Evolutionary conservation across 192 early-diverging fungal species (phyloP).

Genomic region (Entrophospora sp.): DNA sequence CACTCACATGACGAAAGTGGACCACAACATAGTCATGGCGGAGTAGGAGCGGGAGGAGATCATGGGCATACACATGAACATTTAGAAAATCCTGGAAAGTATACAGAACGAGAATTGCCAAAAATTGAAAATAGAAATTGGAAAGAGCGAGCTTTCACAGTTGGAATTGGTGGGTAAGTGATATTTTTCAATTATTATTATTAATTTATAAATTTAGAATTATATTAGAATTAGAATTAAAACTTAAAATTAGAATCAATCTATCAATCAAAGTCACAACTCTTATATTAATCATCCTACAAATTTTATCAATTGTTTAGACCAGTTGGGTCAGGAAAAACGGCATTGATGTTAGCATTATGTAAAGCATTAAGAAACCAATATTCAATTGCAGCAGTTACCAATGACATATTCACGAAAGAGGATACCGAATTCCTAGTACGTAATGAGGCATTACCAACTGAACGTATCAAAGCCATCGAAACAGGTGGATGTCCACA

Average conservation of each 20-base stretch:
- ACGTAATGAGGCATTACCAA: conserved; percentile 76
- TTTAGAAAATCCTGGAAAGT: conserved; percentile 80
- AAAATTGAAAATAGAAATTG: conserved; percentile 71
- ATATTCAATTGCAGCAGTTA: conserved; percentile 84
- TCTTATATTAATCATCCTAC: no score
- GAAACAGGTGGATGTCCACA: conserved; percentile 97
- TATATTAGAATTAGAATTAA: no score
- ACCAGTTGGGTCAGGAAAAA: conserved; percentile 94
- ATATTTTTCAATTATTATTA: background rate
- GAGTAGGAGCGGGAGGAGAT: no score
- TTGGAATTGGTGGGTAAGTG: conserved; percentile 83
- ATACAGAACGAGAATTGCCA: conserved; percentile 63
- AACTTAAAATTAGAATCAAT: no score
- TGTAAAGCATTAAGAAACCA: conserved; percentile 73
- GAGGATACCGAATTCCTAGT: conserved; percentile 96
- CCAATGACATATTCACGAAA: conserved; percentile 96
- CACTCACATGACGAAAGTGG: conserved; percentile 52
- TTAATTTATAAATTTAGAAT: no score
- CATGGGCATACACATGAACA: conserved; percentile 91
- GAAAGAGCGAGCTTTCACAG: conserved; percentile 87
- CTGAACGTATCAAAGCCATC: conserved; percentile 84
- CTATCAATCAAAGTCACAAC: no score
- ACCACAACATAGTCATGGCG: no score
- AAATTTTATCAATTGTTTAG: no score
- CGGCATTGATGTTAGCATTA: conserved; percentile 83